Percentiles rank a stretch among this genome's conserved stretches.
phyloP scores from a whole-genome alignment of 2,329 filamentous ascomycete genomes.

The Trichophaea hybrida region DNA sequence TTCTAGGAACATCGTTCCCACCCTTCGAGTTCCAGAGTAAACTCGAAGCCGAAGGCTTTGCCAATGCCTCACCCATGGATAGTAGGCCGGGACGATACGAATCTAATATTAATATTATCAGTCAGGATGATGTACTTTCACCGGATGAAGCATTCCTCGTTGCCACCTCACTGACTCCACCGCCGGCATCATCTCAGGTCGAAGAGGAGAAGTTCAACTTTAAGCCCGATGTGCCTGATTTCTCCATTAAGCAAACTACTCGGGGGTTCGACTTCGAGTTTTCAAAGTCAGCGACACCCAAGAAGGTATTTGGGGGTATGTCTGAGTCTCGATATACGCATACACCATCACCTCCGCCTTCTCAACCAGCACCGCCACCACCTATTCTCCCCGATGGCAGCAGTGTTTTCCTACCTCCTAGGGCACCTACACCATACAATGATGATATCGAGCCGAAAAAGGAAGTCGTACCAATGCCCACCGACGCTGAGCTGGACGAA shows the following conservation, averaged over 20 bases:
- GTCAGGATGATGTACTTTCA: background rate
- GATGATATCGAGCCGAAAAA: slow-evolving; percentile 11
- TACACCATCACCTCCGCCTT: slow-evolving; percentile 20
- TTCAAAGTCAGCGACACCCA: slow-evolving; percentile 6
- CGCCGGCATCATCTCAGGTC: background rate
- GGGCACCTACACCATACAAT: slow-evolving; percentile 1
- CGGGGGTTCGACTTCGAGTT: slow-evolving; percentile 26
- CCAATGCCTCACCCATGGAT: slow-evolving; percentile 13
- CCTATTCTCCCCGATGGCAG: slow-evolving; percentile 6
- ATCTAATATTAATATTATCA: background rate
- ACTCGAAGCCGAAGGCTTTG: slow-evolving; percentile 15
- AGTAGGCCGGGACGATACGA: background rate
- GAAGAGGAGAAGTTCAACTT: background rate
- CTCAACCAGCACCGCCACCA: slow-evolving; percentile 16
- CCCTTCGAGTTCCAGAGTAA: slow-evolving; percentile 16
- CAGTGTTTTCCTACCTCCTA: slow-evolving; percentile 5
- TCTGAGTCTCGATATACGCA: slow-evolving; percentile 18
- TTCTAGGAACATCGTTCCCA: background rate
- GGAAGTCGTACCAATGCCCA: slow-evolving; percentile 18
- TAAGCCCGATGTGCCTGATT: background rate
- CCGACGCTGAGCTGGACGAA: slow-evolving; percentile 27
- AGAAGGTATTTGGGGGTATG: slow-evolving; percentile 9
- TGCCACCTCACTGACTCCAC: background rate
- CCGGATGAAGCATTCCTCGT: slow-evolving; percentile 2
- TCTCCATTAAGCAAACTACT: slow-evolving; percentile 17